Base-by-base conservation (phyloP, 257 asterid genomes). In the Nicotiana obtusifolia region DNA sequence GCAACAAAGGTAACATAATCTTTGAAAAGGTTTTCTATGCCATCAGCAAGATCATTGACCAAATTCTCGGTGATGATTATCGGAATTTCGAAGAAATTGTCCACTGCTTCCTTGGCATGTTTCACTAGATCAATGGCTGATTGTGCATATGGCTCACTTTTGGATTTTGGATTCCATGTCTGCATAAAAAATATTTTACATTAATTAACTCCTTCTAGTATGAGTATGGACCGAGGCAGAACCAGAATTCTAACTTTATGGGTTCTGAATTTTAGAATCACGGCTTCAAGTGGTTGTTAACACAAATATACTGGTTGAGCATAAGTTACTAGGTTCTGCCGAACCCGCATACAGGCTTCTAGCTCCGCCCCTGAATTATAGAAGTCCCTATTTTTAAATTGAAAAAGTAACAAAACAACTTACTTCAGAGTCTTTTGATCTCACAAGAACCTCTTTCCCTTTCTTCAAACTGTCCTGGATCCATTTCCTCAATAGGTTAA, bases 121-220 rank as follows among this genome's bases (percentile, higher is more conserved):
- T 68, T 91, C 82, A 89, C 60, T 59, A 95, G 78, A 66, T 95
- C 98, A 37, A 86, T 89, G 10, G 97, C 97, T 47, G 98, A 91
- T 83, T 93, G 90, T 41, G 97, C 97, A 33, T 94, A 92, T 0
- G 97, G 99, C 86, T 94, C 99, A n/a, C 85, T 88, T 87, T 95
- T 94, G 24, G 99, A 95, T 81, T 87, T 92, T 0, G 99, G 99
- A 81, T 94, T 91, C 99, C 99, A 95, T 62, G 98, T 95, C 98
- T 94, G 52, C n/a, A 80, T 24, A 47, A 24, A 15, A 73, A 24
- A 24, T 24, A 26, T 24, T 75, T 71, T 24, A 5, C 79, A 24
- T 49, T 75, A 24, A 16, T 0, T 64, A 26, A 64, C n/a, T 60
- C 30, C 47, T 37, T 37, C 47, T 37, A 37, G 47, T 37, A 41